Evolutionary conservation across 306 rosid species (phyloP), one percentile per base, ranked within the genome.

Genomic region (Cicer bijugum): DNA sequence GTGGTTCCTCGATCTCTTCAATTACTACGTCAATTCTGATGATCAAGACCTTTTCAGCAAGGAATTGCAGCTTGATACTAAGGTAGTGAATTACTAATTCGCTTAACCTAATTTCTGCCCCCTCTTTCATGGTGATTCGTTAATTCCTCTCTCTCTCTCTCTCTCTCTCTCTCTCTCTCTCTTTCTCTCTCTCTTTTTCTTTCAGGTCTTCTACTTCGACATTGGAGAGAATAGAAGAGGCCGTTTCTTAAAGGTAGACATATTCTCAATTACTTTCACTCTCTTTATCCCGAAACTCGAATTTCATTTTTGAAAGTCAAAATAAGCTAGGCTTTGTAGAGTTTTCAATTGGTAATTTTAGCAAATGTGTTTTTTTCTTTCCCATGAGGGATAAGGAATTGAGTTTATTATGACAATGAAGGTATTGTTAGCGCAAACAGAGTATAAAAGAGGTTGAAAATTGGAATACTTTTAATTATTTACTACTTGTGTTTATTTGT

Each of bases 161-260:
- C 20, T 28, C n/a, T n/a, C n/a, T n/a, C n/a, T n/a, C n/a, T n/a
- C n/a, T n/a, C n/a, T n/a, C n/a, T 23, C 3, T 23, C 33, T 47
- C 6, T 9, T 35, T 71, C 35, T 28, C 35, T 28, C 5, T 23
- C 33, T 51, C 20, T 28, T 12, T 23, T 5, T 1, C 17, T 40
- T 71, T 48, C 85, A 94, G 99, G 92, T 92, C 19, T 95, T 95
- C 82, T 95, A 95, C 85, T 95, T 95, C 43, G 99, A 95, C 84
- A 88, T 91, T 75, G 99, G 99, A n/a, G 97, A 95, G 85, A 95
- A 95, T 71, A 80, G 97, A 77, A 95, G 99, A 83, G 99, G 99
- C 46, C 99, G 99, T 64, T 95, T 95, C 90, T 87, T 95, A 76
- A 95, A 95, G 99, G 99, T 91, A 72, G 11, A 23, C 39, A 10